A percentile compares a stretch with the other conserved stretches of the same genome.
Evolutionary conservation across 2,329 filamentous ascomycete species (phyloP).

Genomic region (Biscogniauxia mediterranea): DNA sequence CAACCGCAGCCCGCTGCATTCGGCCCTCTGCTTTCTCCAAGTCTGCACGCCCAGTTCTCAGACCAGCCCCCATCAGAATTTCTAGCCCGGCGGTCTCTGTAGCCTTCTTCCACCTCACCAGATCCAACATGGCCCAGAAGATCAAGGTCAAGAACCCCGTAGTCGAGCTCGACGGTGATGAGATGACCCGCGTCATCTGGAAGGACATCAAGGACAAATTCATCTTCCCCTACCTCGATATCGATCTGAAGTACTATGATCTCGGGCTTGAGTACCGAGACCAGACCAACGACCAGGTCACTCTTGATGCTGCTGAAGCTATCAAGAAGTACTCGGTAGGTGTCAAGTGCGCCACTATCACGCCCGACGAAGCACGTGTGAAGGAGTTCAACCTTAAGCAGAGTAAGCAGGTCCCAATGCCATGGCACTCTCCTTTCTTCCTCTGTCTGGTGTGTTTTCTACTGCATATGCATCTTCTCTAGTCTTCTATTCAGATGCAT

Average conservation of each 20-base stretch:
- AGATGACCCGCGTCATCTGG: slow-evolving; percentile 99
- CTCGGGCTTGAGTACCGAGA: slow-evolving; percentile 87
- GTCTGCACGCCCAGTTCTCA: slow-evolving; percentile 28
- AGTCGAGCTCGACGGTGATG: slow-evolving; percentile 91
- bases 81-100: slow-evolving; percentile 29
- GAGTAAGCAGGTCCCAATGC: slow-evolving; percentile 57
- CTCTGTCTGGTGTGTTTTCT: too few relatives aligned
- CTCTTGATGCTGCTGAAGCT: slow-evolving; percentile 88
- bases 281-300: slow-evolving; percentile 94
- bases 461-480: slow-evolving; percentile 24
- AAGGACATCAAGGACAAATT: slow-evolving; percentile 99
- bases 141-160: slow-evolving; percentile 99
- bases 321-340: slow-evolving; percentile 99
- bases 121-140: slow-evolving; percentile 68
- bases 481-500: slow-evolving; percentile 8
- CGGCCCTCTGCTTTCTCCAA: slow-evolving; percentile 29
- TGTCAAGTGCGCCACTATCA: slow-evolving; percentile 99
- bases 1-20: slow-evolving; percentile 28
- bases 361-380: slow-evolving; percentile 92
- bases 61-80: slow-evolving; percentile 24
- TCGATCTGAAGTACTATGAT: slow-evolving; percentile 98
- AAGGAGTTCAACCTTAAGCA: slow-evolving; percentile 99
- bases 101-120: slow-evolving; percentile 35
- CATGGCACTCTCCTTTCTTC: neutral
- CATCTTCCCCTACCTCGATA: slow-evolving; percentile 91